phyloP scores from a whole-genome alignment of 2,329 filamentous ascomycete species.

The Diaporthe batatas region DNA sequence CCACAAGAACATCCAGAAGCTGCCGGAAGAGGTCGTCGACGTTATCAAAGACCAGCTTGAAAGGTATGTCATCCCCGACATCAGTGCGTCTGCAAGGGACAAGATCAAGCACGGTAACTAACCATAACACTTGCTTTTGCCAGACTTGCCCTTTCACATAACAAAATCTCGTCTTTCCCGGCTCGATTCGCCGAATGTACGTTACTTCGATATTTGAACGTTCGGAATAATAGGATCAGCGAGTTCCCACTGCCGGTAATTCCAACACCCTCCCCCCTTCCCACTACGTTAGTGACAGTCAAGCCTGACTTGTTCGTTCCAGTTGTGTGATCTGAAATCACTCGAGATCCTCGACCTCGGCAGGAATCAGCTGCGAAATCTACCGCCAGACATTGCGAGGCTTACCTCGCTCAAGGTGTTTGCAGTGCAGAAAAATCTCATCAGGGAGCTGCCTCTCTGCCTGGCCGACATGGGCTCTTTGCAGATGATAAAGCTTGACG shows the following conservation, averaged over 20 bases:
- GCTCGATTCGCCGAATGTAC: conserved; percentile 80
- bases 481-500: conserved; percentile 89
- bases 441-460: conserved; percentile 85
- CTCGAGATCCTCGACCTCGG: conserved; percentile 95
- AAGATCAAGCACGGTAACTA: conserved; percentile 40
- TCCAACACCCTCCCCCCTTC: background rate
- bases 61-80: conserved; percentile 62
- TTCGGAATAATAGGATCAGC: conserved; percentile 80
- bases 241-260: conserved; percentile 70
- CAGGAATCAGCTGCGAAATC: conserved; percentile 82
- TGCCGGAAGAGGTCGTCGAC: conserved; percentile 81
- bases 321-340: conserved; percentile 88
- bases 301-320: conserved; percentile 44
- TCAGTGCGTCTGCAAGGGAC: conserved; percentile 29
- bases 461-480: conserved; percentile 91
- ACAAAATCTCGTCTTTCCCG: conserved; percentile 78
- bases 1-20: conserved; percentile 77
- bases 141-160: conserved; percentile 86
- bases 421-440: conserved; percentile 87
- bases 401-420: conserved; percentile 90
- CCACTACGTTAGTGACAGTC: conserved; percentile 15
- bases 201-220: conserved; percentile 83
- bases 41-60: conserved; percentile 81
- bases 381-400: conserved; percentile 84
- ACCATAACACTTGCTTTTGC: conserved; percentile 41